Evolutionary conservation across 2,329 filamentous ascomycete genomes (phyloP), one percentile per base, ranked within the genome.

Genomic region (Epicoccum nigrum): DNA sequence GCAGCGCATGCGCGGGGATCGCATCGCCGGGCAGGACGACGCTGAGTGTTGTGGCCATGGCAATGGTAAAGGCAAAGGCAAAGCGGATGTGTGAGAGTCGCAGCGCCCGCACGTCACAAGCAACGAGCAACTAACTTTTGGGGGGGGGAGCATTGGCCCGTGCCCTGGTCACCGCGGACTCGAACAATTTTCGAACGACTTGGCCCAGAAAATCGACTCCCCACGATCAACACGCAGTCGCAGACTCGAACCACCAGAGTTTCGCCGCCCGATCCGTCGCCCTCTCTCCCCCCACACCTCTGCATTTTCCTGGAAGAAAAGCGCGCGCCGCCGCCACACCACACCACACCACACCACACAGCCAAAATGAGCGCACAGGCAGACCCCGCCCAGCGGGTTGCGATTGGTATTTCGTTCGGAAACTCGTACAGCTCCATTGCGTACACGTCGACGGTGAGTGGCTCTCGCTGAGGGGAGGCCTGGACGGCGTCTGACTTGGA

Each of bases 401-500:
- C 88, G 73, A 97, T 99, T 77, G 94, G 94, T 74, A 92, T 99
- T 73, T 89, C 92, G 63, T 97, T 97, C 81, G 94, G 94, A 78
- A 99, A 97, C 81, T 92, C 92, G 56, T 96, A 96, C 86, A 95
- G 91, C 80, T 97, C 92, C 55, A 97, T 99, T 78, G 93, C 93
- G 67, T 92, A 87, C 74, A 96, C 92, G 38, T 84, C 87, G 56
- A 76, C 76, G 57, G 82, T 84, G 75, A 59, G 80, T 28, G 34
- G 4, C 13, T 9, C 6, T 4, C 8, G 34, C 4, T 13, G 28
- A 30, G 11, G 13, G 20, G 9, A 13, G 1, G 2, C 8, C 4
- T 6, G 7, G 25, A 7, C 23, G 7, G 16, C 23, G 27, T 21
- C 55, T 65, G 50, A 65, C 58, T 37, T 7, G 20, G 4, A 21